Evolutionary conservation across 2,329 filamentous ascomycete genomes (phyloP).

Genomic region (Zasmidium angulare): DNA sequence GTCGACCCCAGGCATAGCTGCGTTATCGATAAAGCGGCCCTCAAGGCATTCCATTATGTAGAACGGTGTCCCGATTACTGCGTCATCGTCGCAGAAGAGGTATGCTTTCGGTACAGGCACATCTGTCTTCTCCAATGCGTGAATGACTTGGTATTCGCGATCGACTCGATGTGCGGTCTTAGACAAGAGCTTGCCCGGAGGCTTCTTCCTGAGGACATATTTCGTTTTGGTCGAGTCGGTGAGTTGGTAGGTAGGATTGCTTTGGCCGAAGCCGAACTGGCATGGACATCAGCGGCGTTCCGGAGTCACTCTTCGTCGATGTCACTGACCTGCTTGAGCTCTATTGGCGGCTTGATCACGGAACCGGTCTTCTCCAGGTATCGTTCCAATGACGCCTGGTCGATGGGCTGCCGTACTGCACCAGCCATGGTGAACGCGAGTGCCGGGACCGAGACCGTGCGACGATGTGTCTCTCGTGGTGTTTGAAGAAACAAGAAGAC

Average conservation of each 20-base stretch:
- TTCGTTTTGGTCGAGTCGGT: constrained; percentile 67
- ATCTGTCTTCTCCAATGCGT: constrained; percentile 73
- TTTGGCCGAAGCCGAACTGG: constrained; percentile 85
- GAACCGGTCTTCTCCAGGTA: constrained; percentile 79
- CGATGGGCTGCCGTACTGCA: constrained; percentile 83
- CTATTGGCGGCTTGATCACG: constrained; percentile 74
- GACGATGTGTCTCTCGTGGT: background rate
- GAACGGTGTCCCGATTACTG: constrained; percentile 83
- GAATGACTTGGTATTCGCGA: constrained; percentile 87
- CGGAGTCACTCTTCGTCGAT: constrained; percentile 1
- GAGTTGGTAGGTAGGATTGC: constrained; percentile 93
- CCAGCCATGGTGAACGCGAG: constrained; percentile 66
- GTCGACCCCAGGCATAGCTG: constrained; percentile 71
- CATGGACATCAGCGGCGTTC: background rate
- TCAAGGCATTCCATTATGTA: constrained; percentile 97
- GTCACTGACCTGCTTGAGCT: constrained; percentile 74
- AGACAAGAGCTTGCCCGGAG: constrained; percentile 85
- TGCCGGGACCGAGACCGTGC: background rate
- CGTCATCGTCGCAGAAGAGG: constrained; percentile 79
- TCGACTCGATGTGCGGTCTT: constrained; percentile 96
- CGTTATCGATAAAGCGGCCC: constrained; percentile 89
- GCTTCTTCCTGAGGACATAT: constrained; percentile 96
- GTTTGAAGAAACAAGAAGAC: background rate
- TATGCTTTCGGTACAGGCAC: constrained; percentile 84
- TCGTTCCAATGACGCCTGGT: constrained; percentile 71